These are phyloP conservation scores for Hypholoma sublateritium DNA, from an alignment of 768 basidiomycete species.

Conservation along the genomic window DNA sequence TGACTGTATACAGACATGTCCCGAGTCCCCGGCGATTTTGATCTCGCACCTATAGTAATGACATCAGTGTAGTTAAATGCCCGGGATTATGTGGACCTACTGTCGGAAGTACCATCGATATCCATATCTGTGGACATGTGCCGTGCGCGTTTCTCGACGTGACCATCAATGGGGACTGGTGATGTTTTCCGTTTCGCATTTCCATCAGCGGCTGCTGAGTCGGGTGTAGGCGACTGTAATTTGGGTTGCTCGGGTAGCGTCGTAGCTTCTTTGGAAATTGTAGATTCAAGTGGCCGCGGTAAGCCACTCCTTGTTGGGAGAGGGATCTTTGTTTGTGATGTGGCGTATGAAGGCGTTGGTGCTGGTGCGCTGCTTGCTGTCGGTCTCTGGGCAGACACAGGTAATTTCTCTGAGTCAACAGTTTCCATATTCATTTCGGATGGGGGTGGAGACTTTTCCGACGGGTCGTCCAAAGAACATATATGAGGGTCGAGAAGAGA, in stretches of 20 bases:
- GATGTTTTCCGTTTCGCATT: constrained; percentile 55
- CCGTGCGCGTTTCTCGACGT: constrained; percentile 63
- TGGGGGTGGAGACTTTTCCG: constrained; percentile 22
- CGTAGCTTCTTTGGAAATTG: constrained; percentile 3
- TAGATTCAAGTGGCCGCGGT: neutral
- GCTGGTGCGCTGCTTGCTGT: constrained; percentile 4
- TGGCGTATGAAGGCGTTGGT: constrained; percentile 4
- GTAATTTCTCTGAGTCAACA: constrained; percentile 9
- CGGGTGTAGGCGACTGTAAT: constrained; percentile 1
- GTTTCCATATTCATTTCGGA: constrained; percentile 21
- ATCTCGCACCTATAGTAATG: neutral
- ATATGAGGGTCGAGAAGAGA: constrained; percentile 74
- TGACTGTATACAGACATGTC: neutral
- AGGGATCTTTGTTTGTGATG: constrained; percentile 14
- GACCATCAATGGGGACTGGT: constrained; percentile 44
- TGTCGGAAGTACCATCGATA: constrained; percentile 36
- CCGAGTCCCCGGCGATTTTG: neutral
- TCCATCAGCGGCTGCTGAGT: constrained; percentile 18
- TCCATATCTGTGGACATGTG: constrained; percentile 50
- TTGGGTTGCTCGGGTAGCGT: constrained; percentile 13
- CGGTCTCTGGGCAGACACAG: constrained; percentile 1
- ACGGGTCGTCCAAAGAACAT: constrained; percentile 54
- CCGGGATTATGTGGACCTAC: constrained; percentile 19
- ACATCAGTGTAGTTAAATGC: neutral
- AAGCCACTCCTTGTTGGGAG: constrained; percentile 11